phyloP scores from a whole-genome alignment of 2,329 filamentous ascomycete genomes.

The Mariannaea elegans region DNA sequence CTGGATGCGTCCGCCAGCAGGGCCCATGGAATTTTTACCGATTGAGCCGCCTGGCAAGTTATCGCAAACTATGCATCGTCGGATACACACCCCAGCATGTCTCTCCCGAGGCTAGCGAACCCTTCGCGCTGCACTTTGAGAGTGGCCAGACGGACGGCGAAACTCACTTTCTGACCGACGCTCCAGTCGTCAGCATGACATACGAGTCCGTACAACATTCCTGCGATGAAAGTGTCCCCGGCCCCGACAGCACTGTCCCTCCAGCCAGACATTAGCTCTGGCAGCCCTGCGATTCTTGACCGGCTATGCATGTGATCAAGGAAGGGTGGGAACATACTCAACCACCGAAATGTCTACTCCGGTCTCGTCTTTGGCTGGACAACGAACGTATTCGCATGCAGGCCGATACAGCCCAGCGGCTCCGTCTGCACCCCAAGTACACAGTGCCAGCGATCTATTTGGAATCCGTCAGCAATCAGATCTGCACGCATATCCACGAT shows the following conservation, averaged over 20 bases:
- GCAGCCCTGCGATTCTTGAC: slow-evolving; percentile 16
- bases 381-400: slow-evolving; percentile 42
- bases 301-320: slow-evolving; percentile 15
- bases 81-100: slow-evolving; percentile 35
- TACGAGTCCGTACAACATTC: slow-evolving; percentile 70
- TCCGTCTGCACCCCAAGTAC: slow-evolving; percentile 68
- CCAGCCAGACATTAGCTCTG: slow-evolving; percentile 34
- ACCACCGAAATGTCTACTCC: slow-evolving; percentile 57
- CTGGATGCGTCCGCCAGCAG: slow-evolving; percentile 30
- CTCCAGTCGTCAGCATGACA: slow-evolving; percentile 60
- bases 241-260: slow-evolving; percentile 69
- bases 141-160: slow-evolving; percentile 73
- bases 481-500: slow-evolving; percentile 10
- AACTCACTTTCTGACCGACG: slow-evolving; percentile 58
- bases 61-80: slow-evolving; percentile 14
- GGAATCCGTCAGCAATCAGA: slow-evolving; percentile 32
- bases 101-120: slow-evolving; percentile 61
- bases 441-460: slow-evolving; percentile 58
- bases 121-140: slow-evolving; percentile 74
- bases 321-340: slow-evolving; percentile 62
- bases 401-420: slow-evolving; percentile 46
- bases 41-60: slow-evolving; percentile 23
- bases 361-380: slow-evolving; percentile 51
- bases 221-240: slow-evolving; percentile 80
- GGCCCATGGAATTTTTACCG: slow-evolving; percentile 24